These are phyloP conservation scores for Cryptomeria japonica DNA, from an alignment of 75 land plant species.

Conservation along the genomic window DNA sequence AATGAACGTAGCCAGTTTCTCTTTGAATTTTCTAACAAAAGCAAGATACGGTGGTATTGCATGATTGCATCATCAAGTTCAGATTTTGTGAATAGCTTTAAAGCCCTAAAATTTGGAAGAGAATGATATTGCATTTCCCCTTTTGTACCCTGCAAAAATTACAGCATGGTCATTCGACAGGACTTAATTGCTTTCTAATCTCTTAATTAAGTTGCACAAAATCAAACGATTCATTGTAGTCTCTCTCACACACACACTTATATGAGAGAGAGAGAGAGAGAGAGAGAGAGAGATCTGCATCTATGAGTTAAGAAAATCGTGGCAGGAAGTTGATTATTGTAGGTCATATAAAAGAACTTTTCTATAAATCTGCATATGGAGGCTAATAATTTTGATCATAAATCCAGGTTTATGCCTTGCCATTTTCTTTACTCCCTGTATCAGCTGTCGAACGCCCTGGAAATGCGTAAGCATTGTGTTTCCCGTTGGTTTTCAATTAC, in stretches of 20 bases:
- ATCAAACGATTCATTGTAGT: too few relatives aligned
- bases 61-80: too few relatives aligned
- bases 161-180: not conserved
- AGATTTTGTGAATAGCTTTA: not conserved
- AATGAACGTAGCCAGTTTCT: too few relatives aligned
- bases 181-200: not conserved
- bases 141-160: not conserved
- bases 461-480: conserved; percentile 22
- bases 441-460: conserved; percentile 42
- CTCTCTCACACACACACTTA: too few relatives aligned
- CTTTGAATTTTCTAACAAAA: too few relatives aligned
- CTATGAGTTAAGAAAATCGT: not conserved
- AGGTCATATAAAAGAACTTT: not conserved
- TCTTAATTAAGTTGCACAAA: too few relatives aligned
- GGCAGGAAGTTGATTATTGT: not conserved
- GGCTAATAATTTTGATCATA: not conserved
- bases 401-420: conserved; percentile 36
- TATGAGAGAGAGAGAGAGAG: too few relatives aligned
- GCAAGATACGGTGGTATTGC: too few relatives aligned
- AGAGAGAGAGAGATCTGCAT: not conserved
- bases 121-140: not conserved
- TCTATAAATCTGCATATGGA: not conserved
- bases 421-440: conserved; percentile 33
- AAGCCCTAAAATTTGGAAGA: not conserved
- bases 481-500: not conserved